A percentile compares a stretch with the other conserved stretches of the same genome.
Evolutionary conservation across 345 rosid genomes (phyloP).

Genomic region (Reutealis trisperma): DNA sequence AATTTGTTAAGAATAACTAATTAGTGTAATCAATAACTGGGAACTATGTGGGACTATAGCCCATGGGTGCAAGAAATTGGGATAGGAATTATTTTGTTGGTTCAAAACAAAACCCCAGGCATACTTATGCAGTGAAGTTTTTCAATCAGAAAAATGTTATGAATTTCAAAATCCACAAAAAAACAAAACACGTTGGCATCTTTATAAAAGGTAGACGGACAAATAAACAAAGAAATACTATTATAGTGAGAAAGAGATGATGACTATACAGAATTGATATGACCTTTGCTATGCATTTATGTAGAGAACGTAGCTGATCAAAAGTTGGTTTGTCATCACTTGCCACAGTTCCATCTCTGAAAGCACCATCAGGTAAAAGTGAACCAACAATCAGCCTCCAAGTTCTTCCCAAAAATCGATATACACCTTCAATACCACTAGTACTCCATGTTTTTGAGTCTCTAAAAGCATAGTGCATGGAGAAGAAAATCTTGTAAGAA

Average conservation of each 20-base stretch:
- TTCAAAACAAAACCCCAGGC: too few relatives aligned
- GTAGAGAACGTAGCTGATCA: constrained; percentile 73
- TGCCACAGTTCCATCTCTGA: constrained; percentile 59
- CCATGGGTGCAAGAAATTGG: not conserved
- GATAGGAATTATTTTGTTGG: not conserved
- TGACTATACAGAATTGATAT: constrained; percentile 6
- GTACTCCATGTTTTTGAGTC: constrained; percentile 97
- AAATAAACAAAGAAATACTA: not conserved
- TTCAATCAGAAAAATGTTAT: not conserved
- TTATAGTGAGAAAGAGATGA: not conserved
- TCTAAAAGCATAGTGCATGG: constrained; percentile 41
- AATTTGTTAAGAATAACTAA: too few relatives aligned
- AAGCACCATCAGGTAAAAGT: constrained; percentile 58
- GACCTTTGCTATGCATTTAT: constrained; percentile 91
- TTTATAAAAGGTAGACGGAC: not conserved
- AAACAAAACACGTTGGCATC: not conserved
- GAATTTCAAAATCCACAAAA: too few relatives aligned
- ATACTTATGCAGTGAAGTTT: too few relatives aligned
- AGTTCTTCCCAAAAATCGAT: constrained; percentile 81
- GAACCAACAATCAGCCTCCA: constrained; percentile 86
- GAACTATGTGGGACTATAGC: too few relatives aligned
- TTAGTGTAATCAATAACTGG: too few relatives aligned
- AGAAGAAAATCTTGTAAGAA: constrained; percentile 10
- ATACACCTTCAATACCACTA: constrained; percentile 92
- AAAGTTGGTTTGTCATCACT: constrained; percentile 63